These are phyloP conservation scores for Crotalaria pallida DNA, from an alignment of 306 rosid genomes.

Conservation along the genomic window DNA sequence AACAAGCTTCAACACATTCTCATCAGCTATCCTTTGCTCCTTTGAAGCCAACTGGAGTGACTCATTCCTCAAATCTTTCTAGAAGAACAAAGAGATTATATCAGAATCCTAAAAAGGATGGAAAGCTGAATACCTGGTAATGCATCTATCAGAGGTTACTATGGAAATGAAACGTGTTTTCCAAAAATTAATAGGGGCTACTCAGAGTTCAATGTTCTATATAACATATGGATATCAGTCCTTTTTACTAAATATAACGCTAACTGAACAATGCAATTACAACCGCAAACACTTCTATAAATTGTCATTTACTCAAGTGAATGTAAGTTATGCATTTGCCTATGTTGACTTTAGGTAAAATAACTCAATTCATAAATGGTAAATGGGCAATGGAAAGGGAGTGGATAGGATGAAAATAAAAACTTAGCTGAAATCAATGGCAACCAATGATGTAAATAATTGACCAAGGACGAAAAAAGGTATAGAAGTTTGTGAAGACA, in stretches of 20 bases:
- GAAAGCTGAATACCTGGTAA: conserved; percentile 9
- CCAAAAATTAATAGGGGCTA: neutral
- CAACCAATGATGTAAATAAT: neutral
- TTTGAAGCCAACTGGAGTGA: conserved; percentile 74
- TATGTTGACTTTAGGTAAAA: neutral
- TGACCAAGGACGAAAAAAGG: neutral
- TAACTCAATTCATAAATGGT: neutral
- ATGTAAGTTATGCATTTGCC: neutral
- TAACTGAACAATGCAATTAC: neutral
- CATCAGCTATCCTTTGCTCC: conserved; percentile 82
- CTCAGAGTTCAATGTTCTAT: neutral
- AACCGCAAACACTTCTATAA: neutral
- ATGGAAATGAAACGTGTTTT: neutral
- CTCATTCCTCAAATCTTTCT: conserved; percentile 78
- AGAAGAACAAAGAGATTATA: conserved; percentile 22
- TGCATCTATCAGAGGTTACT: neutral
- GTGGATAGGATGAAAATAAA: neutral
- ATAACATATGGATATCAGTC: conserved; percentile 3
- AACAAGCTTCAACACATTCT: conserved; percentile 71
- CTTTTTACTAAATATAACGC: neutral
- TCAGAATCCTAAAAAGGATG: conserved; percentile 16
- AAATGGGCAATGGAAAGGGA: conserved; percentile 3
- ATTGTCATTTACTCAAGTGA: conserved; percentile 2
- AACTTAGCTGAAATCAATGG: neutral
- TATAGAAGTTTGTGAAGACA: neutral